A percentile compares a stretch with the other conserved stretches of the same genome.
Evolutionary conservation across 75 land plant genomes (phyloP).

Genomic region (Sequoiadendron giganteum): DNA sequence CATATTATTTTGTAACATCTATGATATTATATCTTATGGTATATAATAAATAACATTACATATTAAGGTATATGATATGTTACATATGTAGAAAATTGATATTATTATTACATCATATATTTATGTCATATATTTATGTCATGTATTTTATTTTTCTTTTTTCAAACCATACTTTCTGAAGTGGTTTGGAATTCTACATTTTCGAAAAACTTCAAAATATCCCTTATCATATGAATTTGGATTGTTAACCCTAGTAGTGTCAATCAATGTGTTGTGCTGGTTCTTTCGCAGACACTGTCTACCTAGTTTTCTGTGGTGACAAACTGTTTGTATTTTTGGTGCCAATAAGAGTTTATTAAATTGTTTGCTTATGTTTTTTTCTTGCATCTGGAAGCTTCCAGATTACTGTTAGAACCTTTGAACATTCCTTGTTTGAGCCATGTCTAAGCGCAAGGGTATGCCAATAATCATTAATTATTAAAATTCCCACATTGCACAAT

Average conservation of each 20-base stretch:
- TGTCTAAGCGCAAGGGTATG: background rate
- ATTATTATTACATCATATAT: too few relatives aligned
- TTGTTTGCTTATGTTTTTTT: background rate
- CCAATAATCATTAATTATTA: background rate
- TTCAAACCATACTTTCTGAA: too few relatives aligned
- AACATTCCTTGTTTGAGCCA: background rate
- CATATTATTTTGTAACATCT: background rate
- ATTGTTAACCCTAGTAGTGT: background rate
- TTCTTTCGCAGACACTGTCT: background rate
- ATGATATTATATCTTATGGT: background rate
- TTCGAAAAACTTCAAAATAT: background rate
- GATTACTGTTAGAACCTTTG: background rate
- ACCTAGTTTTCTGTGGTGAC: background rate
- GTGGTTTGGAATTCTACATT: background rate
- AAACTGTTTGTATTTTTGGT: background rate
- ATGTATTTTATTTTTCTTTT: too few relatives aligned
- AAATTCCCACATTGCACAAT: background rate
- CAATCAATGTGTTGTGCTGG: background rate
- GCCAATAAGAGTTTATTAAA: background rate
- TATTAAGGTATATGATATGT: too few relatives aligned
- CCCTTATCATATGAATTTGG: background rate
- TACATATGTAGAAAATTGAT: too few relatives aligned
- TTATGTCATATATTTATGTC: too few relatives aligned
- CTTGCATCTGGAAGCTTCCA: background rate
- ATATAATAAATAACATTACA: too few relatives aligned